Base-by-base conservation (phyloP, 495 filamentous ascomycete species). In the Lophiostoma macrostomum region DNA sequence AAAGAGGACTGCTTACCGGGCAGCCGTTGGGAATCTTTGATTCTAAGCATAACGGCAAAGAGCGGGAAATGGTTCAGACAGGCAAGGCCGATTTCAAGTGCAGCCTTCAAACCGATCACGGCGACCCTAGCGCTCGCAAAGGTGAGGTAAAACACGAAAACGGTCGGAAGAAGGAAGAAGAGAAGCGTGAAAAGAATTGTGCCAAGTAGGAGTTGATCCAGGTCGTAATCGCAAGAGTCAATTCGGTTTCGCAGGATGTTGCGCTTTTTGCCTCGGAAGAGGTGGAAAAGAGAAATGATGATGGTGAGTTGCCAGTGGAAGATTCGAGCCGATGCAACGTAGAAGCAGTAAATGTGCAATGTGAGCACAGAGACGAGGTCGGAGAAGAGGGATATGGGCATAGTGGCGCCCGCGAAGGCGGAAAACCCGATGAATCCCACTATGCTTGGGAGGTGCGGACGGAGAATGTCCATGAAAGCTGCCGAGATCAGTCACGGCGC, bases 271-370 rank as follows among this genome's bases (percentile, higher is more conserved):
- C 93, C 93, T 19, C 90, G 87, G 64, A 99, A 99, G 1, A 99
- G 80, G 71, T 99, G 93, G 71, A 99, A 99, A 24, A 97, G 83
- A 18, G 91, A 96, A 39, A 91, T 84, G 41, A 99, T 85, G 49
- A 97, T 96, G 22, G 84, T 95, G 28, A 97, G 81, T 64, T 99
- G 94, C 91, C 93, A 97, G 71, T 96, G 88, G 71, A 91, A 99
- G 49, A 99, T 97, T 7, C 91, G 83, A 4, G 93, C 93, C 4
- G 88, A 94, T 32, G 93, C 91, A 32, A 95, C 86, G 69, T 99
- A 99, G 70, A 97, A 99, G 31, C 85, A 91, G 74, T 96, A 95
- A 40, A 99, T 96, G 68, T 99, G 93, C 20, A 97, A 73, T 16
- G 94, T 97, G 43, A 96, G 76, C 34, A 95, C 80, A 2, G 90